These are phyloP conservation scores for Penicillium canariense DNA, from an alignment of 495 filamentous ascomycete species.

Conservation along the genomic window DNA sequence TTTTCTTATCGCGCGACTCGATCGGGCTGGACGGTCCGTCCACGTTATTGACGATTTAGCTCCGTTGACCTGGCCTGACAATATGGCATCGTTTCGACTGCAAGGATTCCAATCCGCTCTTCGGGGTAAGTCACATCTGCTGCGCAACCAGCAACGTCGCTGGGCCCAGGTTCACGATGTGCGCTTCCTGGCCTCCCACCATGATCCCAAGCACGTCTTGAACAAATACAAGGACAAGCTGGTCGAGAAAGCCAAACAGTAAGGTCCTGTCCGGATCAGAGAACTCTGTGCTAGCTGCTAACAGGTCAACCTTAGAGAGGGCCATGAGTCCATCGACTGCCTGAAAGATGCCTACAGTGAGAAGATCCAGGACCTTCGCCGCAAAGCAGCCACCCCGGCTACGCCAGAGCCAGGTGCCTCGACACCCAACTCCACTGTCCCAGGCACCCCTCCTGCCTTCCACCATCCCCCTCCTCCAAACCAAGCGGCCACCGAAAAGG, in stretches of 20 bases:
- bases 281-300: not conserved
- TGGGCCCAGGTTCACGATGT: slow-evolving; percentile 93
- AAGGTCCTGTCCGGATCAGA: slow-evolving; percentile 21
- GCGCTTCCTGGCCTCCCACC: slow-evolving; percentile 75
- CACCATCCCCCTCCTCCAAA: slow-evolving; percentile 31
- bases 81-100: slow-evolving; percentile 36
- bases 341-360: slow-evolving; percentile 80
- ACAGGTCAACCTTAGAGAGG: slow-evolving; percentile 51
- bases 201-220: slow-evolving; percentile 58
- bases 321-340: slow-evolving; percentile 67
- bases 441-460: slow-evolving; percentile 28
- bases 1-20: not conserved
- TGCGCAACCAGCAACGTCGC: slow-evolving; percentile 61
- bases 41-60: no score
- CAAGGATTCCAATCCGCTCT: slow-evolving; percentile 32
- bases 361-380: slow-evolving; percentile 66
- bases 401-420: slow-evolving; percentile 46
- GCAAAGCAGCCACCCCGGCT: slow-evolving; percentile 55
- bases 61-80: not conserved
- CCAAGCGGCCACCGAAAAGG: slow-evolving; percentile 32
- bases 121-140: slow-evolving; percentile 27
- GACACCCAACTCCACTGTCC: slow-evolving; percentile 5
- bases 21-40: not conserved
- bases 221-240: slow-evolving; percentile 90
- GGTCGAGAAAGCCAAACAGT: slow-evolving; percentile 75